Conservation (phyloP, 148 eudicot species). For the Vaccinium corymbosum region DNA sequence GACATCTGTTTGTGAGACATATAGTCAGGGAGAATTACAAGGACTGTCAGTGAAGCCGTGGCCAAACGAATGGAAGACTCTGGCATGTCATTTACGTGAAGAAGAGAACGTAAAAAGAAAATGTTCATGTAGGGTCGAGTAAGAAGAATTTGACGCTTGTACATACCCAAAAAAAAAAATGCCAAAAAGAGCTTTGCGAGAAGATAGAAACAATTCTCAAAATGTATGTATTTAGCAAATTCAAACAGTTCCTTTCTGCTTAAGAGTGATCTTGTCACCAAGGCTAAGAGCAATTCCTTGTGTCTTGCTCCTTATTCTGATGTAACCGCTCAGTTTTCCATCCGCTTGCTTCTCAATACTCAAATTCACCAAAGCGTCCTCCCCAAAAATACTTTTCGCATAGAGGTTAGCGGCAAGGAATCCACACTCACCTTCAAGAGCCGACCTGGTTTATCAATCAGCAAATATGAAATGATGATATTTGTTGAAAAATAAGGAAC, state of each 20-base stretch:
- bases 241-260: conserved; percentile 72
- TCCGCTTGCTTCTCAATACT: conserved; percentile 65
- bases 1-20: neutral
- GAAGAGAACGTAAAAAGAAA: conserved; percentile 38
- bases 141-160: conserved; percentile 37
- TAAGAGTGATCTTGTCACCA: conserved; percentile 81
- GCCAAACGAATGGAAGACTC: conserved; percentile 25
- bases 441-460: conserved; percentile 37
- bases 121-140: conserved; percentile 23
- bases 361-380: conserved; percentile 61
- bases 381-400: conserved; percentile 67
- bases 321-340: conserved; percentile 56
- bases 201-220: conserved; percentile 2
- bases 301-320: conserved; percentile 67
- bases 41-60: conserved; percentile 26
- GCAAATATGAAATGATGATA: neutral
- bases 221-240: neutral
- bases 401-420: conserved; percentile 69
- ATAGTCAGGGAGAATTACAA: conserved; percentile 25
- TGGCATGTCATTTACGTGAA: conserved; percentile 37
- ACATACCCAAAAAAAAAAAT: neutral
- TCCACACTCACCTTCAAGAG: conserved; percentile 67
- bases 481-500: neutral
- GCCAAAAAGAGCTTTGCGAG: neutral
- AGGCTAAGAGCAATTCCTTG: conserved; percentile 63